phyloP scores from a whole-genome alignment of 495 filamentous ascomycete species.

The Podospora conica region DNA sequence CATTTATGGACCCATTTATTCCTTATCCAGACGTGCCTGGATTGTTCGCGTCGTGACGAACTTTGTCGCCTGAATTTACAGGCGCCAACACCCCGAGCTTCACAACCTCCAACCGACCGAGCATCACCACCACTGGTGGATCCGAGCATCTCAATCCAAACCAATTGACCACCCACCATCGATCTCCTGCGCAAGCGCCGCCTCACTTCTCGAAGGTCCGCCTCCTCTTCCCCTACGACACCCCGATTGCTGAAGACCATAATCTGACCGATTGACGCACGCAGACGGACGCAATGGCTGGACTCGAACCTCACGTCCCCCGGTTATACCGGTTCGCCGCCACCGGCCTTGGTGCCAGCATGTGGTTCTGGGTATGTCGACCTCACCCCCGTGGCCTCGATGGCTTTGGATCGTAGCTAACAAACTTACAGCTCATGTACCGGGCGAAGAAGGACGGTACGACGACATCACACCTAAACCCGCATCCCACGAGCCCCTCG shows the following conservation, averaged over 20 bases:
- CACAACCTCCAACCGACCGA: conserved; percentile 5
- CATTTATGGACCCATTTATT: too few relatives aligned
- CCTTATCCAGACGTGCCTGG: background rate
- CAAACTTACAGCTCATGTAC: conserved; percentile 70
- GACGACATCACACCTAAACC: background rate
- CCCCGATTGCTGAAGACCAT: background rate
- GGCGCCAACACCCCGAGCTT: conserved; percentile 1
- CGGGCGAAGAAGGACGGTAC: conserved; percentile 86
- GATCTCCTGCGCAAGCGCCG: background rate
- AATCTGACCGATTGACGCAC: conserved; percentile 5
- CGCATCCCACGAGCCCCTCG: conserved; percentile 1
- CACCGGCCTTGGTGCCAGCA: conserved; percentile 82
- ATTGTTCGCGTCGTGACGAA: background rate
- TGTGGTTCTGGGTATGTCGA: conserved; percentile 94
- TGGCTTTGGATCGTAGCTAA: background rate
- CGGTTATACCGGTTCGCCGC: conserved; percentile 77
- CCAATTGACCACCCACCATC: conserved; percentile 2
- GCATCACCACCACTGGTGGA: background rate
- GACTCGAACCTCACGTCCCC: conserved; percentile 18
- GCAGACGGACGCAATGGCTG: conserved; percentile 25
- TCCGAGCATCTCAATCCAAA: background rate
- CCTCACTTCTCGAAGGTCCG: background rate
- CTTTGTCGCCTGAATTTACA: conserved; percentile 1
- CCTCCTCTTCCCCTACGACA: background rate
- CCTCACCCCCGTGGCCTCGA: background rate